These are phyloP conservation scores for Pueraria montana DNA, from an alignment of 306 rosid genomes.

Conservation along the genomic window DNA sequence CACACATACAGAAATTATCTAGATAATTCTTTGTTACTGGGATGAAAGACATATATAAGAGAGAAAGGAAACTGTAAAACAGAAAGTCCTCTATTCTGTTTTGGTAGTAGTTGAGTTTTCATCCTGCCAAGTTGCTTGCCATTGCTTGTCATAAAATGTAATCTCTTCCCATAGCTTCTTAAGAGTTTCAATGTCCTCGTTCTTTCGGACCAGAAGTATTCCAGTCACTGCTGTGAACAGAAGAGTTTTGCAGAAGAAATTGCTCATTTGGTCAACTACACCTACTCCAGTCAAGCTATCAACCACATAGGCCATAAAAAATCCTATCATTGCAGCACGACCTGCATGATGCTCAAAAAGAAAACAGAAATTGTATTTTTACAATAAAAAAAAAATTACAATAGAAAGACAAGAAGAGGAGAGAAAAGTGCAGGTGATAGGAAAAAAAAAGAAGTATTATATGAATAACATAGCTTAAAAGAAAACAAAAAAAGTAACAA, in stretches of 20 bases:
- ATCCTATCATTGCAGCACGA: conserved; percentile 57
- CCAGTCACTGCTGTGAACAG: conserved; percentile 74
- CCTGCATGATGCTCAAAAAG: conserved; percentile 39
- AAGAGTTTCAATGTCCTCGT: conserved; percentile 73
- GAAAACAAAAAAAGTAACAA: not conserved
- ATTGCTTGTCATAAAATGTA: conserved; percentile 69
- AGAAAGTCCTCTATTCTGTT: conserved; percentile 47
- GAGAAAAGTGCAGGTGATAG: not conserved
- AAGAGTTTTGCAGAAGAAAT: conserved; percentile 85
- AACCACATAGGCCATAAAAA: conserved; percentile 85
- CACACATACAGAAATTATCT: not conserved
- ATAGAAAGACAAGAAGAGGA: not conserved
- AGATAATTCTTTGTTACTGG: not conserved
- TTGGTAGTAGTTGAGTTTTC: conserved; percentile 54
- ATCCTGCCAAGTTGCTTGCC: conserved; percentile 78
- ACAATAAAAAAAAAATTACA: not conserved
- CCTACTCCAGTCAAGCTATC: conserved; percentile 96
- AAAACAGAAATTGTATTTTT: not conserved
- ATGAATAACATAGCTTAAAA: too few species aligned
- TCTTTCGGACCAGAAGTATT: conserved; percentile 80
- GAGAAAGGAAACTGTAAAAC: not conserved
- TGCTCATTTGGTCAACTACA: conserved; percentile 81
- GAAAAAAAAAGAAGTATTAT: not conserved
- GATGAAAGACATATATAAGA: not conserved
- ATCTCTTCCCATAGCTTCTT: conserved; percentile 82